A percentile compares a stretch with the other conserved stretches of the same genome.
These are phyloP conservation scores for Halteria grandinella DNA, from an alignment of 73 alveolate genomes.

Conservation along the genomic window DNA sequence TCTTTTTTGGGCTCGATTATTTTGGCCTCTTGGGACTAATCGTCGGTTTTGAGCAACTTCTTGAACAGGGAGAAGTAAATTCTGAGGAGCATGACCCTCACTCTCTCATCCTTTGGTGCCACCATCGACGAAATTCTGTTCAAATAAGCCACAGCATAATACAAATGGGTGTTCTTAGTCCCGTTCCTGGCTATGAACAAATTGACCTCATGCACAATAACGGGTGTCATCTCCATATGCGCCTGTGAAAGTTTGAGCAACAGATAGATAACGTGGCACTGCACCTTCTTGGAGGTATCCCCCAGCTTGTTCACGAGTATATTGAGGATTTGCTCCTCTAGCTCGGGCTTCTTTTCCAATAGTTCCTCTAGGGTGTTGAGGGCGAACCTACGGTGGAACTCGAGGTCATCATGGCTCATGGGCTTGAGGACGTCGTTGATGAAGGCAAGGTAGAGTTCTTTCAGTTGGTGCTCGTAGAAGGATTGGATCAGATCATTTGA, in stretches of 20 bases:
- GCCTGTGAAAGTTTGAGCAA: conserved; percentile 69
- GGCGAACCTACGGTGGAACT: conserved; percentile 71
- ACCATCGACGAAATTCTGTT: conserved; percentile 61
- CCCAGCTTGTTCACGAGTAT: conserved; percentile 89
- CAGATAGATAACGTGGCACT: conserved; percentile 69
- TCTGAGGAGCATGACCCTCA: conserved; percentile 22
- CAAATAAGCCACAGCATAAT: conserved; percentile 67
- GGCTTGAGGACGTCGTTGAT: conserved; percentile 70
- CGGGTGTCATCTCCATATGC: conserved; percentile 79
- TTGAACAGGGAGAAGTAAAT: conserved; percentile 45
- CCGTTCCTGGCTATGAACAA: conserved; percentile 64
- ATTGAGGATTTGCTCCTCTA: conserved; percentile 79
- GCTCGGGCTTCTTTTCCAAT: conserved; percentile 80
- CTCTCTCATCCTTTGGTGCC: conserved; percentile 49
- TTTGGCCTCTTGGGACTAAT: background rate
- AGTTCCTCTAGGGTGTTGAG: conserved; percentile 72
- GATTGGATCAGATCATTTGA: conserved; percentile 57
- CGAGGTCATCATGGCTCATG: conserved; percentile 72
- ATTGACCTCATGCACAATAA: conserved; percentile 73
- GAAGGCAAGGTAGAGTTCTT: conserved; percentile 78
- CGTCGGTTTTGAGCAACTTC: conserved; percentile 18
- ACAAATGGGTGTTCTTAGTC: conserved; percentile 60
- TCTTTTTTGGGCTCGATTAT: conserved; percentile 44
- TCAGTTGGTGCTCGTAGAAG: conserved; percentile 80
- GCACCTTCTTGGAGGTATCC: conserved; percentile 74